phyloP scores from a whole-genome alignment of 306 rosid species.

The Prunus padus region DNA sequence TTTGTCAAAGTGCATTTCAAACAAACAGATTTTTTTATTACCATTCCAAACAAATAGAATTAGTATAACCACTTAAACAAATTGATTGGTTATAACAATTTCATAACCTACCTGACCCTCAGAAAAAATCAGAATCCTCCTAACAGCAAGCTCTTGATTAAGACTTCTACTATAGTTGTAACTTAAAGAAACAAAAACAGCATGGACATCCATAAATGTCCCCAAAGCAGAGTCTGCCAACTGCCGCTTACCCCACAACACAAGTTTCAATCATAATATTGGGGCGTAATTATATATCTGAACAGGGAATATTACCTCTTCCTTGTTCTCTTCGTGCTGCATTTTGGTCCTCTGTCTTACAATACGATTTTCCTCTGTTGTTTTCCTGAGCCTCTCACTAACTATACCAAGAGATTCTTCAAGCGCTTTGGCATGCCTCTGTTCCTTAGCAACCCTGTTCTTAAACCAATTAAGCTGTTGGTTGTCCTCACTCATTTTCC shows the following conservation, averaged over 20 bases:
- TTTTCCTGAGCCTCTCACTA: constrained; percentile 42
- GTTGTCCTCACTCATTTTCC: constrained; percentile 74
- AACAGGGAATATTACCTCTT: constrained; percentile 57
- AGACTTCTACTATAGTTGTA: not conserved
- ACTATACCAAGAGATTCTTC: constrained; percentile 34
- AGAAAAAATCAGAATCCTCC: not conserved
- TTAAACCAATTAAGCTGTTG: constrained; percentile 42
- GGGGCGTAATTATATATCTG: not conserved
- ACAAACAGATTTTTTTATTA: no score
- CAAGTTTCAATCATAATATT: constrained; percentile 7
- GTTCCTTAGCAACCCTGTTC: constrained; percentile 36
- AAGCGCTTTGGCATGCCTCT: constrained; percentile 36
- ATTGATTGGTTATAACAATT: no score
- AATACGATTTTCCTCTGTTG: constrained; percentile 34
- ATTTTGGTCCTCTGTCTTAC: constrained; percentile 43
- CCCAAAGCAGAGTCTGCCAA: not conserved
- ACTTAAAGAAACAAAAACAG: no score
- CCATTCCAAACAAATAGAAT: no score
- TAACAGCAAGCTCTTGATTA: not conserved
- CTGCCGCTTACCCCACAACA: not conserved
- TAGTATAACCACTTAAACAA: no score
- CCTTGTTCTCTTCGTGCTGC: constrained; percentile 45
- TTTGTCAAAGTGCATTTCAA: no score
- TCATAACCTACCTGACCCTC: not conserved
- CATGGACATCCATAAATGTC: not conserved